A percentile compares a stretch with the other conserved stretches of the same genome.
Evolutionary conservation across 2,329 filamentous ascomycete genomes (phyloP).

Genomic region (Pseudogymnoascus sp.): DNA sequence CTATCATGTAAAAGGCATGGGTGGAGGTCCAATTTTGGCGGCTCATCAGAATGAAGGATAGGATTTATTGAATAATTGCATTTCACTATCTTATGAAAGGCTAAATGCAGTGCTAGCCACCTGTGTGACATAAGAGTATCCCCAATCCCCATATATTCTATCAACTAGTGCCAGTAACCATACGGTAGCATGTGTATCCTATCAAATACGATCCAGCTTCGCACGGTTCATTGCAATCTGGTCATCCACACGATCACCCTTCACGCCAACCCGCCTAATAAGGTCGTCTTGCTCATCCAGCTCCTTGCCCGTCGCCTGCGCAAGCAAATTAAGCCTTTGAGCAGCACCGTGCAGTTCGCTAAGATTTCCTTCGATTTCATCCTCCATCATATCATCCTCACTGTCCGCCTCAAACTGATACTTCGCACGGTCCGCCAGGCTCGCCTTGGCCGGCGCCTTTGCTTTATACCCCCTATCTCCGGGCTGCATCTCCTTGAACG

Average conservation of each 20-base stretch:
- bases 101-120: not conserved
- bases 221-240: constrained; percentile 73
- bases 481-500: constrained; percentile 39
- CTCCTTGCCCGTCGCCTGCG: constrained; percentile 67
- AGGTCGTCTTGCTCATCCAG: constrained; percentile 71
- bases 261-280: constrained; percentile 70
- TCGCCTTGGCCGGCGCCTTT: constrained; percentile 26
- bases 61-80: not conserved
- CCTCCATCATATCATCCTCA: constrained; percentile 50
- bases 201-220: constrained; percentile 58
- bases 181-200: constrained; percentile 16
- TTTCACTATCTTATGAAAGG: not conserved
- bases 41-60: not conserved
- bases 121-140: not conserved
- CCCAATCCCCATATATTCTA: not conserved
- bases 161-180: not conserved
- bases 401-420: constrained; percentile 64
- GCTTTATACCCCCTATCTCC: constrained; percentile 28
- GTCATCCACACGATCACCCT: constrained; percentile 81
- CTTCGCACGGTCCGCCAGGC: constrained; percentile 58
- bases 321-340: constrained; percentile 65
- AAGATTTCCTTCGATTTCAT: constrained; percentile 63
- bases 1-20: not conserved
- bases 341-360: constrained; percentile 56
- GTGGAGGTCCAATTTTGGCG: not conserved